Evolutionary conservation across 768 basidiomycete genomes (phyloP).

Genomic region (Boletus sensibilis): DNA sequence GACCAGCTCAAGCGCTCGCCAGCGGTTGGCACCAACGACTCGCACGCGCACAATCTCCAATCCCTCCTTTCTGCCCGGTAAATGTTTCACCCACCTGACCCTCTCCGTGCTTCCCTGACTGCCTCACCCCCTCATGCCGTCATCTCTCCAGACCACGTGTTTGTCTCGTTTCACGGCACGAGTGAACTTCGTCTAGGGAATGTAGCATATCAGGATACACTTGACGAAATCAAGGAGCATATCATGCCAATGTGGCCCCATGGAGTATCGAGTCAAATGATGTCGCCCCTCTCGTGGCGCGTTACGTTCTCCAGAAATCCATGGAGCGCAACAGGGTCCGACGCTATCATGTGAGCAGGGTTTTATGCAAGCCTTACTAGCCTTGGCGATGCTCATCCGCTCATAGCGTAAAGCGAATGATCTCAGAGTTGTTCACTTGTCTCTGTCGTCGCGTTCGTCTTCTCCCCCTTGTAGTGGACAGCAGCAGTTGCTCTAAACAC

Average conservation of each 20-base stretch:
- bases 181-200: conserved; percentile 56
- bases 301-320: conserved; percentile 67
- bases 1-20: conserved; percentile 41
- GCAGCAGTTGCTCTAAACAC: conserved; percentile 8
- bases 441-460: conserved; percentile 56
- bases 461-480: conserved; percentile 3
- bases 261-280: conserved; percentile 49
- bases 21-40: conserved; percentile 31
- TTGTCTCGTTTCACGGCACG: conserved; percentile 64
- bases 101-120: conserved; percentile 18
- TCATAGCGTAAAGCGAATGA: conserved; percentile 56
- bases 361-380: background rate
- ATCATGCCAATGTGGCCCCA: conserved; percentile 67
- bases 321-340: conserved; percentile 60
- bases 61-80: conserved; percentile 35
- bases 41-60: conserved; percentile 37
- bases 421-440: conserved; percentile 57
- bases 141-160: conserved; percentile 58
- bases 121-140: conserved; percentile 21
- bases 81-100: background rate
- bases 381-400: conserved; percentile 21
- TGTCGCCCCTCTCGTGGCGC: conserved; percentile 47
- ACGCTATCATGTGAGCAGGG: conserved; percentile 49
- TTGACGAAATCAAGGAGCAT: conserved; percentile 56
- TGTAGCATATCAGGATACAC: conserved; percentile 48